phyloP scores from a whole-genome alignment of 2,329 filamentous ascomycete genomes.

The Colletotrichum cereale region DNA sequence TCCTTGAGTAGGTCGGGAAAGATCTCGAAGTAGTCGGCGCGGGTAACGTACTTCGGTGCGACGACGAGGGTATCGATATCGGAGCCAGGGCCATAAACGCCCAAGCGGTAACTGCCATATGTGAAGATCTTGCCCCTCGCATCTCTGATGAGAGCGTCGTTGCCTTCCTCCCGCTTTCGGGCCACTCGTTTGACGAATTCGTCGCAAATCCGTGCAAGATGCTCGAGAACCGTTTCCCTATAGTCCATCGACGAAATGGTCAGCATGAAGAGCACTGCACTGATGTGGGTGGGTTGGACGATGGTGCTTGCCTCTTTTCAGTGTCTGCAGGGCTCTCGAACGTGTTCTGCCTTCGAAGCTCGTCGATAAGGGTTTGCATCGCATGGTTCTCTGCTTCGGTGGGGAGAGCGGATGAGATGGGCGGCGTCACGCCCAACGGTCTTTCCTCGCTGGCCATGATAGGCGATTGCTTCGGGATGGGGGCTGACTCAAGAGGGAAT shows the following conservation, averaged over 20 bases:
- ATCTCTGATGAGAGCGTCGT: constrained; percentile 82
- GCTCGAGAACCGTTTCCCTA: constrained; percentile 79
- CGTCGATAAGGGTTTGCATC: constrained; percentile 83
- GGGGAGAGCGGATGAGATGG: constrained; percentile 83
- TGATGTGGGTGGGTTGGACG: background rate
- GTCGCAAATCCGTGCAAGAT: constrained; percentile 83
- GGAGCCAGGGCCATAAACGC: constrained; percentile 93
- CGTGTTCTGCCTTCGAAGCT: constrained; percentile 89
- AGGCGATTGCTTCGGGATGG: constrained; percentile 13
- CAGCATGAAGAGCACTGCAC: constrained; percentile 1
- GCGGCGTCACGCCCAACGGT: constrained; percentile 79
- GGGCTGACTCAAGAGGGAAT: background rate
- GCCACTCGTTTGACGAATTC: constrained; percentile 90
- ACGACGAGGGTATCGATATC: constrained; percentile 98
- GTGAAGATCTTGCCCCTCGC: constrained; percentile 95
- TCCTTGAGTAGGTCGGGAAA: constrained; percentile 85
- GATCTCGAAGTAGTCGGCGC: constrained; percentile 91
- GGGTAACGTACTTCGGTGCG: constrained; percentile 87
- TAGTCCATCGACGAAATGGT: background rate
- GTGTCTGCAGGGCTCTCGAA: constrained; percentile 90
- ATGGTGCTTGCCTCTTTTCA: constrained; percentile 74
- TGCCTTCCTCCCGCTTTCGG: constrained; percentile 76
- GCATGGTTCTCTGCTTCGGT: constrained; percentile 81
- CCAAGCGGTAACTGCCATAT: constrained; percentile 94
- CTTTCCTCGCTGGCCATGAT: constrained; percentile 55